phyloP scores from a whole-genome alignment of 371 early-diverging fungal species.

The Rozella allomycis region DNA sequence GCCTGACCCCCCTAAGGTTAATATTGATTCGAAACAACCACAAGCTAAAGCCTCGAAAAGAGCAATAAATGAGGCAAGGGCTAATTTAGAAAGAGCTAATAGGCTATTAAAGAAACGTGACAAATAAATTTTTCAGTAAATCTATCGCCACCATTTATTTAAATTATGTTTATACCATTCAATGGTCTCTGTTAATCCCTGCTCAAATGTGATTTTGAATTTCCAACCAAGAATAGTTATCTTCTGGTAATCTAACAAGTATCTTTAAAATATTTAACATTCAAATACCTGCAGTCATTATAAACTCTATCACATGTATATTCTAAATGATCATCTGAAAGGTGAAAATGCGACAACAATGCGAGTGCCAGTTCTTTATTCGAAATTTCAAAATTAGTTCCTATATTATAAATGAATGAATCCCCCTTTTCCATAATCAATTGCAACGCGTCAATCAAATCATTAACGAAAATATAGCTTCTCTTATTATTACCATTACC shows the following conservation, averaged over 20 bases:
- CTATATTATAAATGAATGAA: constrained; percentile 53
- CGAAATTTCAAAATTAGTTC: constrained; percentile 45
- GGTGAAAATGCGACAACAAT: constrained; percentile 15
- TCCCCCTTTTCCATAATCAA: constrained; percentile 36
- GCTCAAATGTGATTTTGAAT: constrained; percentile 36
- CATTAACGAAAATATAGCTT: constrained; percentile 53
- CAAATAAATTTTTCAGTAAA: too few species aligned
- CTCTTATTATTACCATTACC: constrained; percentile 55
- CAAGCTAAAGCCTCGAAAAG: too few species aligned
- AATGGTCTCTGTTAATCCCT: constrained; percentile 48
- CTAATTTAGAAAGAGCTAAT: too few species aligned
- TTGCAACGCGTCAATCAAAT: constrained; percentile 50
- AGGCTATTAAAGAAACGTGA: too few species aligned
- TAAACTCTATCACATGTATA: constrained; percentile 55
- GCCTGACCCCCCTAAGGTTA: too few species aligned
- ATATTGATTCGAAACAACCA: too few species aligned
- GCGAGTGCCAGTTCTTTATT: constrained; percentile 42
- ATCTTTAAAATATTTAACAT: too few species aligned
- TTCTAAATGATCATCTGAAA: constrained; percentile 19
- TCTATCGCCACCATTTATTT: too few species aligned
- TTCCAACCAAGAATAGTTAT: constrained; percentile 45
- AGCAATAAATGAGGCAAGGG: too few species aligned
- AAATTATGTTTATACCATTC: too few species aligned
- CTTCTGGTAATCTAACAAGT: constrained; percentile 50
- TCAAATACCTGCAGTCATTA: constrained; percentile 52